Conservation (phyloP, 1,284 basidiomycete genomes). For the Trichosporon coremiiforme region DNA sequence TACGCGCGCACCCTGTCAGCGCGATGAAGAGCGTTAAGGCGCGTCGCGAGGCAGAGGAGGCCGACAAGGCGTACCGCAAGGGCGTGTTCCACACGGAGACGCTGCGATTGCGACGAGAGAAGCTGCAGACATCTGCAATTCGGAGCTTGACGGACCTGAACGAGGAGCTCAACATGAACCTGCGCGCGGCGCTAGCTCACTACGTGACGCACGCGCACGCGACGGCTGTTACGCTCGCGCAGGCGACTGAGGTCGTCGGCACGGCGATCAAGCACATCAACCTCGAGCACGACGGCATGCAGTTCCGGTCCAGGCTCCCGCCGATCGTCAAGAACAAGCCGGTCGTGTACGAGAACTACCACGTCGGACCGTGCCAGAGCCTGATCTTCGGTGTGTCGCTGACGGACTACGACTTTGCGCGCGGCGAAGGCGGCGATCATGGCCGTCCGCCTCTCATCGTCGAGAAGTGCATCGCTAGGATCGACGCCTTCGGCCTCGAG, state of each 20-base stretch:
- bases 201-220: slow-evolving; percentile 72
- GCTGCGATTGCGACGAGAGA: slow-evolving; percentile 74
- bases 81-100: slow-evolving; percentile 94
- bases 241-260: slow-evolving; percentile 54
- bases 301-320: slow-evolving; percentile 28
- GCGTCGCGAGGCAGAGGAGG: slow-evolving; percentile 88
- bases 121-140: slow-evolving; percentile 79
- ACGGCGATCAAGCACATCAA: slow-evolving; percentile 66
- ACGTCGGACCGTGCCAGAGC: slow-evolving; percentile 72
- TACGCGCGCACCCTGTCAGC: slow-evolving; percentile 41
- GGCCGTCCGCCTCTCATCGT: slow-evolving; percentile 74
- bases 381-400: slow-evolving; percentile 91
- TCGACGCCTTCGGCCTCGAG: slow-evolving; percentile 75
- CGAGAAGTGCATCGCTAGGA: slow-evolving; percentile 77
- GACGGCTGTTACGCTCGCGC: slow-evolving; percentile 62
- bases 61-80: slow-evolving; percentile 92
- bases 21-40: slow-evolving; percentile 72
- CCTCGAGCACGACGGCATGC: slow-evolving; percentile 66
- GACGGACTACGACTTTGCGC: slow-evolving; percentile 86
- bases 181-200: slow-evolving; percentile 68
- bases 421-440: slow-evolving; percentile 68
- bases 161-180: slow-evolving; percentile 68
- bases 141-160: slow-evolving; percentile 80
- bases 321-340: slow-evolving; percentile 25
- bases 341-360: slow-evolving; percentile 53